A percentile compares a stretch with the other conserved stretches of the same genome.
phyloP scores from a whole-genome alignment of 306 rosid genomes.

The Lathyrus aphaca region DNA sequence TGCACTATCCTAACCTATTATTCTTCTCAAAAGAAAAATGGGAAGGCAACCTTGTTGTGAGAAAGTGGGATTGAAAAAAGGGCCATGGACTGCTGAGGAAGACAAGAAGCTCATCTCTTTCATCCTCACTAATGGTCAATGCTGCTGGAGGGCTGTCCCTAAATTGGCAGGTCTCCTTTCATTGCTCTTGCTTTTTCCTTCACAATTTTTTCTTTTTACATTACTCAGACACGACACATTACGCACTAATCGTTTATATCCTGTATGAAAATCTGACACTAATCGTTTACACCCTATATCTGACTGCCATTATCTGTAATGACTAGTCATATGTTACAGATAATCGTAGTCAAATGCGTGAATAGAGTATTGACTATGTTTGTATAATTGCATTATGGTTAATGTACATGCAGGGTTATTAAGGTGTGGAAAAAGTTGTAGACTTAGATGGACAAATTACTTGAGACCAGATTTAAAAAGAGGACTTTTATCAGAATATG shows the following conservation, averaged over 20 bases:
- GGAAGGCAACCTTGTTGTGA: conserved; percentile 99
- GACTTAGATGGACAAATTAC: conserved; percentile 94
- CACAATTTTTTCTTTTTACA: not conserved
- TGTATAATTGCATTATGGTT: conserved; percentile 10
- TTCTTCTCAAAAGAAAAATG: conserved; percentile 47
- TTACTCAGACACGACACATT: too few species aligned
- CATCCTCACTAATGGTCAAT: conserved; percentile 89
- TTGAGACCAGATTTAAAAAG: conserved; percentile 92
- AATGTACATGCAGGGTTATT: conserved; percentile 64
- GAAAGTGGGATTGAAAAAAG: conserved; percentile 96
- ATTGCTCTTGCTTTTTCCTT: not conserved
- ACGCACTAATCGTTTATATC: too few species aligned
- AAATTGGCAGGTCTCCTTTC: conserved; percentile 75
- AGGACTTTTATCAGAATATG: conserved; percentile 81
- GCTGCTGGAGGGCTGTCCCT: conserved; percentile 98
- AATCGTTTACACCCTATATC: too few species aligned
- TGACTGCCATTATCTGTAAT: too few species aligned
- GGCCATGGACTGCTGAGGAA: conserved; percentile 90
- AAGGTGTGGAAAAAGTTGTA: conserved; percentile 96
- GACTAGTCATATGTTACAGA: not conserved
- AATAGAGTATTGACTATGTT: not conserved
- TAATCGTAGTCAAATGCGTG: not conserved
- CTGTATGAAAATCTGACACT: too few species aligned
- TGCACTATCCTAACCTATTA: conserved; percentile 33
- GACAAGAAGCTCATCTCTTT: conserved; percentile 90